Conservation (phyloP, 345 rosid species). For the Rhizophora mangle region DNA sequence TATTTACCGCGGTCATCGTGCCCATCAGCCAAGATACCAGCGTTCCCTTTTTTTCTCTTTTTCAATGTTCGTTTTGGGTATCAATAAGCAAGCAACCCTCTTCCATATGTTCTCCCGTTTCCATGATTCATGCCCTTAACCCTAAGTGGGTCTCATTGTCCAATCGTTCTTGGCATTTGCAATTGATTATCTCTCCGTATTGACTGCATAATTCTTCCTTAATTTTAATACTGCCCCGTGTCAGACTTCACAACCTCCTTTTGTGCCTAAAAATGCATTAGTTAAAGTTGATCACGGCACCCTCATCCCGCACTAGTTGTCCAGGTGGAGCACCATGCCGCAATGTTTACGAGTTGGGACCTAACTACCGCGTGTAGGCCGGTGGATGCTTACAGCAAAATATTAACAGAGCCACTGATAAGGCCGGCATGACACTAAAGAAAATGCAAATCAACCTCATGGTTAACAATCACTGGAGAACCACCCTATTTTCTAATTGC, state of each 20-base stretch:
- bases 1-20: too few species aligned
- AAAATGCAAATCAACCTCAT: too few species aligned
- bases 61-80: too few species aligned
- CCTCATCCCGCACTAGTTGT: neutral
- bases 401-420: neutral
- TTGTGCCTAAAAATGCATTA: neutral
- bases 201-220: neutral
- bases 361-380: neutral
- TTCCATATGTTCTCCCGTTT: neutral
- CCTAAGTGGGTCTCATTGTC: neutral
- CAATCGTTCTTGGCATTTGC: conserved; percentile 8
- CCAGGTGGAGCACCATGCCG: neutral
- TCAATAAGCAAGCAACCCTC: conserved; percentile 3
- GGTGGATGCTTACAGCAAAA: neutral
- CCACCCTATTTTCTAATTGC: too few species aligned
- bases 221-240: neutral
- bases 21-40: too few species aligned
- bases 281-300: neutral
- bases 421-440: neutral
- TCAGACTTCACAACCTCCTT: neutral
- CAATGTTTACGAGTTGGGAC: neutral
- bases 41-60: too few species aligned
- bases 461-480: too few species aligned
- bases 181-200: neutral
- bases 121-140: neutral